phyloP scores from a whole-genome alignment of 345 rosid genomes.

The Acer campestre region DNA sequence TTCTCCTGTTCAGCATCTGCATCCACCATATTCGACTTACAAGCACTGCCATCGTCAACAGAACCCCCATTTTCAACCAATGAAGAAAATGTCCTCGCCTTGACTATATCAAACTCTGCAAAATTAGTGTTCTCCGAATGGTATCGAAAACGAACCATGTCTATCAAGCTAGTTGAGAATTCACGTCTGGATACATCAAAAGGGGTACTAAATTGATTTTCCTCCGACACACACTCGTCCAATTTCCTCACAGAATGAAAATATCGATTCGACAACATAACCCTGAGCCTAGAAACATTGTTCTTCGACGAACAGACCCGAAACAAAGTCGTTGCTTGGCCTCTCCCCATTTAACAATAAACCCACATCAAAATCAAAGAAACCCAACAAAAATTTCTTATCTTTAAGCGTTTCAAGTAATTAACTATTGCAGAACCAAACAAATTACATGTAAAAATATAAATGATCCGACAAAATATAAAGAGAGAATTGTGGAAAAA shows the following conservation, averaged over 20 bases:
- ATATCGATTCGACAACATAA: constrained; percentile 28
- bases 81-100: constrained; percentile 42
- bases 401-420: background rate
- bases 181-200: constrained; percentile 34
- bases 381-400: background rate
- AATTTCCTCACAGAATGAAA: constrained; percentile 41
- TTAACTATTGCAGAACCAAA: background rate
- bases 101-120: constrained; percentile 18
- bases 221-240: constrained; percentile 28
- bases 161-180: constrained; percentile 26
- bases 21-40: constrained; percentile 7
- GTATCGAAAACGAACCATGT: constrained; percentile 14
- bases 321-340: constrained; percentile 46
- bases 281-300: constrained; percentile 34
- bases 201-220: constrained; percentile 19
- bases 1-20: background rate
- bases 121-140: constrained; percentile 21
- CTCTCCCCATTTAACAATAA: constrained; percentile 48
- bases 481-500: background rate
- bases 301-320: constrained; percentile 42
- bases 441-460: background rate
- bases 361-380: constrained; percentile 7
- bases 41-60: constrained; percentile 13
- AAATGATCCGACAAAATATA: background rate
- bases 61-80: constrained; percentile 24